Conservation (phyloP, 1,139 yeast genomes). For the Kodamaea sp. region DNA sequence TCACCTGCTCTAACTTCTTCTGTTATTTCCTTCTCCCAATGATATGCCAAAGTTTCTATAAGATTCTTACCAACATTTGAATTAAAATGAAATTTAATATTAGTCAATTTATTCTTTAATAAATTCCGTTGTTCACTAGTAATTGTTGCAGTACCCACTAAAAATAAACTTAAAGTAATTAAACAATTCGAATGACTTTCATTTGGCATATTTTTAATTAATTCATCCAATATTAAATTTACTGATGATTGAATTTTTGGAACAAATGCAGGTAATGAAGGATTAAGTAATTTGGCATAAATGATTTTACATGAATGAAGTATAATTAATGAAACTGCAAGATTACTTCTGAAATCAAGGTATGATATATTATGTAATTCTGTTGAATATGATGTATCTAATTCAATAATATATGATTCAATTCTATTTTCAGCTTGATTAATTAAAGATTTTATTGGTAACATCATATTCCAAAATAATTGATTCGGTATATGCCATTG, state of each 20-base stretch:
- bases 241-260: slow-evolving; percentile 23
- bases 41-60: slow-evolving; percentile 5
- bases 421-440: slow-evolving; percentile 6
- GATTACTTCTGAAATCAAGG: slow-evolving; percentile 11
- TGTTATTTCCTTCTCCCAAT: slow-evolving; percentile 14
- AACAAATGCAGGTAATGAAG: slow-evolving; percentile 17
- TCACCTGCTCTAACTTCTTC: slow-evolving; percentile 11
- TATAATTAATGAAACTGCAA: slow-evolving; percentile 14
- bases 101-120: slow-evolving; percentile 18
- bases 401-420: slow-evolving; percentile 9
- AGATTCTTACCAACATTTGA: slow-evolving; percentile 13
- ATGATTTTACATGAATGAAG: slow-evolving; percentile 12
- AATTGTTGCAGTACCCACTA: slow-evolving; percentile 26
- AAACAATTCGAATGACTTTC: slow-evolving; percentile 18
- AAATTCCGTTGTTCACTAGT: slow-evolving; percentile 18
- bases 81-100: slow-evolving; percentile 6
- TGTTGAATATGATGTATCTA: slow-evolving; percentile 4
- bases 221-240: slow-evolving; percentile 19
- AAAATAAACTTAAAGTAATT: slow-evolving; percentile 20
- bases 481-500: slow-evolving; percentile 10
- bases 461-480: slow-evolving; percentile 13
- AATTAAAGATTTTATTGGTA: slow-evolving; percentile 9
- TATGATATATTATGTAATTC: slow-evolving; percentile 7
- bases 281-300: slow-evolving; percentile 21
- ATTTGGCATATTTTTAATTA: slow-evolving; percentile 11